These are phyloP conservation scores for Acanthamoeba triangularis DNA, from an alignment of 208 protist species.

Conservation along the genomic window DNA sequence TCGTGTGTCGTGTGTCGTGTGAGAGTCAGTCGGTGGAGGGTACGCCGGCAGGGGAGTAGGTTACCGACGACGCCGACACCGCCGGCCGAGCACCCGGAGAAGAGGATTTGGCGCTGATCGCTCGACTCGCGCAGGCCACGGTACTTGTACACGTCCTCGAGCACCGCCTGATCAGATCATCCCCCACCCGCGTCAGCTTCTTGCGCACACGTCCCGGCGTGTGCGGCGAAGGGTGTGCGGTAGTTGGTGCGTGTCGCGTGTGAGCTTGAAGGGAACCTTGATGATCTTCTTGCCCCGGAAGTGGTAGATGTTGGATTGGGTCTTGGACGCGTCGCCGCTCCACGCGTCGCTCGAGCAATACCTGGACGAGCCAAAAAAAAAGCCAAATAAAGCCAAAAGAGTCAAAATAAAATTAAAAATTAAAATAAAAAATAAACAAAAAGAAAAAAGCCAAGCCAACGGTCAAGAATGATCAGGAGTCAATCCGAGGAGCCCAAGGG, in stretches of 20 bases:
- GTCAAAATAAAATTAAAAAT: too few species aligned
- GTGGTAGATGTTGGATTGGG: neutral
- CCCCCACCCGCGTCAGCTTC: too few species aligned
- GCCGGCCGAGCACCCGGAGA: conserved; percentile 32
- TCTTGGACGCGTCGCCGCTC: conserved; percentile 34
- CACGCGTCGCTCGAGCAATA: conserved; percentile 56
- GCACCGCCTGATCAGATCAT: neutral
- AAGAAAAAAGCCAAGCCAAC: neutral
- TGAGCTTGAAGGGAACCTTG: neutral
- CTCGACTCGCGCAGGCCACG: neutral
- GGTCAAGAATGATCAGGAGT: neutral
- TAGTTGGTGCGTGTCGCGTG: neutral
- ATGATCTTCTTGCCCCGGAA: conserved; percentile 51
- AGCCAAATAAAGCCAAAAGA: neutral
- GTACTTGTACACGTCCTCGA: conserved; percentile 43
- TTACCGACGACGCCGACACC: conserved; percentile 19
- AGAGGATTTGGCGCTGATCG: neutral
- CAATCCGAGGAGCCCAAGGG: neutral
- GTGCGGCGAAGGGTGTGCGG: neutral
- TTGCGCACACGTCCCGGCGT: neutral
- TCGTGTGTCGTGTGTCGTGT: too few species aligned
- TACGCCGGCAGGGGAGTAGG: too few species aligned
- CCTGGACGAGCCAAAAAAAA: neutral
- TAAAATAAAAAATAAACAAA: neutral
- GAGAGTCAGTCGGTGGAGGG: neutral